Percentiles rank a stretch among this genome's conserved stretches.
Evolutionary conservation across 495 filamentous ascomycete species (phyloP).

Genomic region (Penicillium robsamsonii): DNA sequence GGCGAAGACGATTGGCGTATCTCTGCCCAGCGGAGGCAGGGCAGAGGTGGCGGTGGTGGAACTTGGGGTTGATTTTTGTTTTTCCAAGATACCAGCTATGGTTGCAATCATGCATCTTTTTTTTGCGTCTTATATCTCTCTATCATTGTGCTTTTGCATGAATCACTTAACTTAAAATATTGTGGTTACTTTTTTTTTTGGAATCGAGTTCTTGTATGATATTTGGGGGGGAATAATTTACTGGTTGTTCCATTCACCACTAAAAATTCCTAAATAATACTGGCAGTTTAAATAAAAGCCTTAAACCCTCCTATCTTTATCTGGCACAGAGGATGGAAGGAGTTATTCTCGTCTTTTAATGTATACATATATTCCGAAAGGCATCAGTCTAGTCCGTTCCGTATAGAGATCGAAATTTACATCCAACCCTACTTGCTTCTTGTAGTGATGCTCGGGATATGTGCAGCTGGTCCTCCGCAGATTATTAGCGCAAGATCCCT

Average conservation of each 20-base stretch:
- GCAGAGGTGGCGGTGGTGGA: slow-evolving; percentile 85
- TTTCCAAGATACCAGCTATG: slow-evolving; percentile 2
- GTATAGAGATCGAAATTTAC: no score
- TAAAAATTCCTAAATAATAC: neutral
- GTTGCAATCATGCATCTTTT: neutral
- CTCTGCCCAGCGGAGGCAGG: slow-evolving; percentile 81
- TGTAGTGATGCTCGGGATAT: no score
- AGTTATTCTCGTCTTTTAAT: no score
- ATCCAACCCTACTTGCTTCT: no score
- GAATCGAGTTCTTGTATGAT: neutral
- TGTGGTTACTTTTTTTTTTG: neutral
- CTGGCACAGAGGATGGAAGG: no score
- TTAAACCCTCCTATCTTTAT: neutral
- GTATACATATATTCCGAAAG: no score
- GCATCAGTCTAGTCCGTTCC: no score
- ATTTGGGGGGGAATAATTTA: neutral
- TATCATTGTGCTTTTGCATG: slow-evolving; percentile 1
- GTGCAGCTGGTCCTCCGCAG: no score
- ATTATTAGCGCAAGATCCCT: no score
- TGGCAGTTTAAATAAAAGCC: neutral
- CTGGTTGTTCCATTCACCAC: neutral
- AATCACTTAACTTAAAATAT: neutral
- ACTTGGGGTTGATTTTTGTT: slow-evolving; percentile 78
- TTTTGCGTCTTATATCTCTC: neutral
- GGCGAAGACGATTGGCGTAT: slow-evolving; percentile 94